Percentiles rank a stretch among this genome's conserved stretches.
Evolutionary conservation across 495 filamentous ascomycete species (phyloP).

Genomic region (Xylaria curta): DNA sequence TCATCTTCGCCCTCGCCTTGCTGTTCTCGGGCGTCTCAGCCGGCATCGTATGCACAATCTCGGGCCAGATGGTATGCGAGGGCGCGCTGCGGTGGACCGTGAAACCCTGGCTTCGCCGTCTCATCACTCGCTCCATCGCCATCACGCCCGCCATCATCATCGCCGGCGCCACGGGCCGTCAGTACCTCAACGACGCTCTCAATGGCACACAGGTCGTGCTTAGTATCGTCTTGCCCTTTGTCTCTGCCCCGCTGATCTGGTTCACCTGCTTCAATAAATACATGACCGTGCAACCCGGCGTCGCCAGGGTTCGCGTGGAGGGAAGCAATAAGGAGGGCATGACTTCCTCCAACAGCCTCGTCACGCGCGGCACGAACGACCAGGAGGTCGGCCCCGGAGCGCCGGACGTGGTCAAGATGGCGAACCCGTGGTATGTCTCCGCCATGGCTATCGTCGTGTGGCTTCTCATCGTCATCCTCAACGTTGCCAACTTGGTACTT

Average conservation of each 20-base stretch:
- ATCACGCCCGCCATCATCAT: constrained; percentile 85
- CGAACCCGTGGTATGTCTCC: constrained; percentile 65
- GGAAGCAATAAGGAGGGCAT: constrained; percentile 29
- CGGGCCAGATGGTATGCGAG: constrained; percentile 83
- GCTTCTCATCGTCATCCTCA: constrained; percentile 74
- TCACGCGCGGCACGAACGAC: constrained; percentile 15
- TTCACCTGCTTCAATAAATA: constrained; percentile 83
- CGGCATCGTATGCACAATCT: constrained; percentile 83
- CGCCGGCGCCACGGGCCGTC: constrained; percentile 74
- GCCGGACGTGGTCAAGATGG: constrained; percentile 56
- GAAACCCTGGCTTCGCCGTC: constrained; percentile 72
- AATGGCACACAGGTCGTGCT: constrained; percentile 82
- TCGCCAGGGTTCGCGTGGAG: constrained; percentile 43
- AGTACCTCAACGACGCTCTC: constrained; percentile 74
- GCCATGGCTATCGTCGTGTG: constrained; percentile 65
- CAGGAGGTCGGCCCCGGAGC: constrained; percentile 31
- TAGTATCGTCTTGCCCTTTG: constrained; percentile 80
- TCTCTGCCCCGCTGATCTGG: constrained; percentile 82
- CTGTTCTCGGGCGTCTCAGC: constrained; percentile 79
- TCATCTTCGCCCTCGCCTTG: constrained; percentile 78
- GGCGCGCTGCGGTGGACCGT: constrained; percentile 76
- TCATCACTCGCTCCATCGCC: constrained; percentile 74
- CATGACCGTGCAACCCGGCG: constrained; percentile 69
- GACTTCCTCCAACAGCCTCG: constrained; percentile 27
- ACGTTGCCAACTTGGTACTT: constrained; percentile 73